Evolutionary conservation across 2,329 filamentous ascomycete species (phyloP), one percentile per base, ranked within the genome.

Genomic region (Neobulgaria alba): DNA sequence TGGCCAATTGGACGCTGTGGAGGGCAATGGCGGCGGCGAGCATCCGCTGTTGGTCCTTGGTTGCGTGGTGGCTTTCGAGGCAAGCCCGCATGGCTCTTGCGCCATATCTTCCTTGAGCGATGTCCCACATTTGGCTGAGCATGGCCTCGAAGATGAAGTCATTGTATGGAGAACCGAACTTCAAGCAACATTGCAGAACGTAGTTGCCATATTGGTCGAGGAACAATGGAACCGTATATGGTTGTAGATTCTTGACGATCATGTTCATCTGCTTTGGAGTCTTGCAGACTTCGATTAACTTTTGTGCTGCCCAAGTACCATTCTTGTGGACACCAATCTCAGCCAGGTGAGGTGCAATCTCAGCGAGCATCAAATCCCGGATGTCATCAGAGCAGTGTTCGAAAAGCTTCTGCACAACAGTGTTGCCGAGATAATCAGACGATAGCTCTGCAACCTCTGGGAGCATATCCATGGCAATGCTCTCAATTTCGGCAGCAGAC

Each of bases 281-380:
- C 65, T 92, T 87, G 61, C 88, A 90, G 5, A 95, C 87, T 57
- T 96, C 90, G 53, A 98, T 96, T 57, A 98, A 96, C 73, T 96
- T 98, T 66, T 98, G 92, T 1, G 92, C 92, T 40, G 92, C 92
- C 92, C 92, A 98, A 1, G 92, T 98, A 48, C 92, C 92, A 57
- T 98, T 98, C 75, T 98, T 98, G 73, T 98, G 92, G 5, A 95
- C 81, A 55, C 92, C 92, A 64, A 96, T 95, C 64, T 96, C 89
- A 18, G 90, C 88, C 60, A 96, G 75, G 59, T 95, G 89, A 43
- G 90, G 89, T 2, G 85, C 79, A 55, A 98, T 94, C 58, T 89
- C 79, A 10, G 69, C 65, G 43, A 98, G 70, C 92, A 98, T 96
- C 42, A 84, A 82, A 61, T 95, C 88, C 55, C 93, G 89, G 31